Percentiles rank a stretch among this genome's conserved stretches.
phyloP scores from a whole-genome alignment of 306 rosid genomes.

The Herpetospermum pedunculosum region DNA sequence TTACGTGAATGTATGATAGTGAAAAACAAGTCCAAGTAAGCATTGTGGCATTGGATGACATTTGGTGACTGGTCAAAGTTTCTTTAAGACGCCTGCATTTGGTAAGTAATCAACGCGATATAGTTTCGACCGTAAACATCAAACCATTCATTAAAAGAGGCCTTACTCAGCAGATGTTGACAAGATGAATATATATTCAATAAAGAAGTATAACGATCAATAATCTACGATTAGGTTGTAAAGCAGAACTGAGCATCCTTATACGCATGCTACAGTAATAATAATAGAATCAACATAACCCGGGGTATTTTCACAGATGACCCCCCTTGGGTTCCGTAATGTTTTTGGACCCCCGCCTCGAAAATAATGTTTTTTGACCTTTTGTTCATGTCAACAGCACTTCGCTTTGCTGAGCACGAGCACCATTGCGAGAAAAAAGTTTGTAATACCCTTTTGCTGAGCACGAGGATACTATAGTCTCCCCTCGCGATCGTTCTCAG shows the following conservation, averaged over 20 bases:
- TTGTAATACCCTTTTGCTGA: no score
- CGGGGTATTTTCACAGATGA: no score
- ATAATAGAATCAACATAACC: background rate
- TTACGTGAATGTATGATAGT: background rate
- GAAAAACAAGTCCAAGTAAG: background rate
- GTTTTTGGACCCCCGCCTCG: no score
- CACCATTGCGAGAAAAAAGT: no score
- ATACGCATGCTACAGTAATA: background rate
- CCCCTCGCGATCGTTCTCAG: no score
- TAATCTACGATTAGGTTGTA: background rate
- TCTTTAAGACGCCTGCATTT: constrained; percentile 45
- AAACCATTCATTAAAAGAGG: constrained; percentile 25
- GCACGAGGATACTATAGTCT: no score
- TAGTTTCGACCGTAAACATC: constrained; percentile 26
- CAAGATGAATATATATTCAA: background rate
- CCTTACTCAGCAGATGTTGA: constrained; percentile 16
- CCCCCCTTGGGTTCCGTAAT: no score
- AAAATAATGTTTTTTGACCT: no score
- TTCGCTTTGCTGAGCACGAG: no score
- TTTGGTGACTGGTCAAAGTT: background rate
- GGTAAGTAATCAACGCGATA: constrained; percentile 58
- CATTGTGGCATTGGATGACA: background rate
- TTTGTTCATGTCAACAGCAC: no score
- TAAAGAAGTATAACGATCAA: background rate
- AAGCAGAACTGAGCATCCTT: background rate